Base-by-base conservation (phyloP, 1,139 yeast species). In the Geotrichum klebahnii region DNA sequence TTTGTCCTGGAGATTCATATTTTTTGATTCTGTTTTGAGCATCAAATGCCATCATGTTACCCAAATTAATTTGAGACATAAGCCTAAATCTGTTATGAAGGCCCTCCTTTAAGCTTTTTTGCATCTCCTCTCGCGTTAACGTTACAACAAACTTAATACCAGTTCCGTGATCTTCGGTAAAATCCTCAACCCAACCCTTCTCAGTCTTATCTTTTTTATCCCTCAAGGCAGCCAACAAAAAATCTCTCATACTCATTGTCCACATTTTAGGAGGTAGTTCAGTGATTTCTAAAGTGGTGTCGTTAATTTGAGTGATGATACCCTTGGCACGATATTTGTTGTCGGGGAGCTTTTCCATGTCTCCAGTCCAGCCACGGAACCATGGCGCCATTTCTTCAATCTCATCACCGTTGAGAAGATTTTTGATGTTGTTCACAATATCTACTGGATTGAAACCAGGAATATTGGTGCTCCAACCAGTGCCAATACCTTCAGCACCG, bases 401-500 rank as follows among this genome's bases (percentile, higher is more conserved):
- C 37, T 80, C 84, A 59, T 87, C 85, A 9, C 82, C 86, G 28
- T 75, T 74, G 90, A 94, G 82, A 60, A 92, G 65, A 40, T 78
- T 78, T 52, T 80, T 78, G 34, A 94, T 71, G 61, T 94, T 92
- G 2, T 69, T 72, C 24, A 88, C 89, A 55, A 94, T 74, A 64
- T 92, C 98, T 23, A 67, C 63, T 0, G 99, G 99, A 64, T 92
- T 89, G 68, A 79, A 92, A 40, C 86, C 81, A 1, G 98, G 99
- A 57, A 94, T 84, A 55, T 80, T 82, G 1, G 98, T 89, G 55
- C 96, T 87, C 97, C 98, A 94, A 60, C 98, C 99, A 46, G 98
- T 90, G 58, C 99, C 99, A 67, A 94, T 94, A 71, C 99, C 99
- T 69, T 94, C 98, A 8, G 94, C 77, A 52, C 99, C 99, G 65